Percentiles rank a stretch among this genome's conserved stretches.
phyloP scores from a whole-genome alignment of 306 rosid species.

The Myrica gale region DNA sequence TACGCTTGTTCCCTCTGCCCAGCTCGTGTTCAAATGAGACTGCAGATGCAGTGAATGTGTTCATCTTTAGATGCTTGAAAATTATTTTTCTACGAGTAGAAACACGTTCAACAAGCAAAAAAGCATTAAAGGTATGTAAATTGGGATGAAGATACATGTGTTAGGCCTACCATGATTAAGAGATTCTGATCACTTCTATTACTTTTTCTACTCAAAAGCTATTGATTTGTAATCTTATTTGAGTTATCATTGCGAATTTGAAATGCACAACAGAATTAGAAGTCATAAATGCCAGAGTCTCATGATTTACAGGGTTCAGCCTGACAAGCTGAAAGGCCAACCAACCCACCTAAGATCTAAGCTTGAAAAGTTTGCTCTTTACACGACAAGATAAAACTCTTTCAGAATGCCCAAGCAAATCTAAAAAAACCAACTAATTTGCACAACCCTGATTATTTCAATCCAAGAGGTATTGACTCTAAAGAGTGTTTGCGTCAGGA shows the following conservation, averaged over 20 bases:
- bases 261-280: no score
- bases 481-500: neutral
- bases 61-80: neutral
- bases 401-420: neutral
- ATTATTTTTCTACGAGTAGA: neutral
- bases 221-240: neutral
- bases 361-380: neutral
- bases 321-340: neutral
- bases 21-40: neutral
- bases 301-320: no score
- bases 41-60: neutral
- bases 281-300: no score
- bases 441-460: neutral
- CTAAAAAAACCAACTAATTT: neutral
- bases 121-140: neutral
- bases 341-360: neutral
- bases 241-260: neutral
- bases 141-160: neutral
- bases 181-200: neutral
- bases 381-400: neutral
- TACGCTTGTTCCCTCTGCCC: neutral
- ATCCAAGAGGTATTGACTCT: neutral
- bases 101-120: neutral
- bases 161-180: neutral
- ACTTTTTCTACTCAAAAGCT: neutral